Conservation (phyloP, 768 basidiomycete species). For the Pleurotus salmoneostramineus region DNA sequence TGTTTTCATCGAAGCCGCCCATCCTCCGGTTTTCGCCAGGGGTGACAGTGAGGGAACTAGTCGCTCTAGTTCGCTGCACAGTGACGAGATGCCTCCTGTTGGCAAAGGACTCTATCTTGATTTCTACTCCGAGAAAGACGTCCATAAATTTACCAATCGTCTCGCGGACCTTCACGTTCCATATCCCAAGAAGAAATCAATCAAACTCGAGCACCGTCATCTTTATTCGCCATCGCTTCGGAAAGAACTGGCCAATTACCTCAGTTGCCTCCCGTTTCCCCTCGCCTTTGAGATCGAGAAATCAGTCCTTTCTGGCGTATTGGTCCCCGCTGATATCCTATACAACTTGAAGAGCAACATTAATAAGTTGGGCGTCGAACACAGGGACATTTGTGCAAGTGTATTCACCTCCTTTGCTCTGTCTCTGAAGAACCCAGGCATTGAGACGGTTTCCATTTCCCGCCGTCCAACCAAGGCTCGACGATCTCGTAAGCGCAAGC, state of each 20-base stretch:
- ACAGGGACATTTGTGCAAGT: neutral
- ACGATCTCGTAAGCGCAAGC: neutral
- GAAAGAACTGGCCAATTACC: conserved; percentile 15
- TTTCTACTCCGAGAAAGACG: conserved; percentile 20
- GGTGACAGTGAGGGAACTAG: neutral
- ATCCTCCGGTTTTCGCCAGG: conserved; percentile 25
- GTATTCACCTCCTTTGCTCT: conserved; percentile 5
- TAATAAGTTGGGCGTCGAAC: conserved; percentile 12
- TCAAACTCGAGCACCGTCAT: conserved; percentile 16
- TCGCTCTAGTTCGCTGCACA: conserved; percentile 13
- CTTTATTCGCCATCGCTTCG: conserved; percentile 10
- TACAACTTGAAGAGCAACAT: conserved; percentile 15
- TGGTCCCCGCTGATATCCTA: conserved; percentile 17
- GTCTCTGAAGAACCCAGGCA: neutral
- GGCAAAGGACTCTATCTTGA: neutral
- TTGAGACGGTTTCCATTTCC: neutral
- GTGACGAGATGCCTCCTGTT: conserved; percentile 1
- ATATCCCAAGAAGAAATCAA: neutral
- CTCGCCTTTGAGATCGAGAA: conserved; percentile 36
- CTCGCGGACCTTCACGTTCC: conserved; percentile 17
- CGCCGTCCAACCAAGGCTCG: neutral
- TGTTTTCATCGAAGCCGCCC: conserved; percentile 26
- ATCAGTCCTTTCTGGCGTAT: conserved; percentile 22
- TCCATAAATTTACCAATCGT: conserved; percentile 22
- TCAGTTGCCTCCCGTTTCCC: conserved; percentile 23